Percentiles rank a stretch among this genome's conserved stretches.
Conservation (phyloP, 805 yeast genomes). For the Hemisphaericaspora nanyangensis region DNA sequence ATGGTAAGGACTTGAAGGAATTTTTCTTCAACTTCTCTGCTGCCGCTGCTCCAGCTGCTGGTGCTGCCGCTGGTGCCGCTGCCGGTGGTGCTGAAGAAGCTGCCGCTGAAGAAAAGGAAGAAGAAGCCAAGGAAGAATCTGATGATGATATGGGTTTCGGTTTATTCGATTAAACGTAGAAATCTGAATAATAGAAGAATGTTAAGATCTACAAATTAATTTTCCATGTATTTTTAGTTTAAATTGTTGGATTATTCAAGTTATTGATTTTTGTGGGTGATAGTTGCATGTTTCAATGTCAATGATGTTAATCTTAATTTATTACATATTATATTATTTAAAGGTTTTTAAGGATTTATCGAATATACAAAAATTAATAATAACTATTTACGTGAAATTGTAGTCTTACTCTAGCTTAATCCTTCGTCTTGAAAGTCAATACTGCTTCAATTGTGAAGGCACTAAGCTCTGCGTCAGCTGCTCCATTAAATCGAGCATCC, state of each 20-base stretch:
- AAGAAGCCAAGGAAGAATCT: slow-evolving; percentile 32
- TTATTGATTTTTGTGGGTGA: background rate
- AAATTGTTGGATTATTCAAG: slow-evolving; percentile 1
- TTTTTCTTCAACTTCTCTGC: slow-evolving; percentile 47
- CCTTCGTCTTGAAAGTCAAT: too few species aligned
- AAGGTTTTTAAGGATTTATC: background rate
- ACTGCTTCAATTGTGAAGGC: too few species aligned
- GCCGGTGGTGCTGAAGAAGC: slow-evolving; percentile 33
- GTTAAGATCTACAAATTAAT: background rate
- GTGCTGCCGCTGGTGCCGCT: slow-evolving; percentile 32
- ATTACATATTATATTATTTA: slow-evolving; percentile 1
- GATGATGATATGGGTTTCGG: slow-evolving; percentile 44
- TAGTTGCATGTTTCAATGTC: background rate
- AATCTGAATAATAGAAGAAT: background rate
- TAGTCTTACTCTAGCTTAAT: too few species aligned
- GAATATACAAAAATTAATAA: slow-evolving; percentile 1
- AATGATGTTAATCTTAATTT: background rate
- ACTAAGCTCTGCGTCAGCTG: too few species aligned
- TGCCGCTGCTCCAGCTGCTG: slow-evolving; percentile 42
- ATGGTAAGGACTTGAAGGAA: slow-evolving; percentile 45
- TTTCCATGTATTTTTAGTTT: slow-evolving; percentile 3
- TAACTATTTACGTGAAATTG: background rate
- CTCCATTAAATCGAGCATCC: too few species aligned
- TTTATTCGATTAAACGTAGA: slow-evolving; percentile 36
- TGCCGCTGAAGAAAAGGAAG: slow-evolving; percentile 33